Percentiles rank a stretch among this genome's conserved stretches.
phyloP scores from a whole-genome alignment of 2,329 filamentous ascomycete species.

The Aureobasidium melanogenum region DNA sequence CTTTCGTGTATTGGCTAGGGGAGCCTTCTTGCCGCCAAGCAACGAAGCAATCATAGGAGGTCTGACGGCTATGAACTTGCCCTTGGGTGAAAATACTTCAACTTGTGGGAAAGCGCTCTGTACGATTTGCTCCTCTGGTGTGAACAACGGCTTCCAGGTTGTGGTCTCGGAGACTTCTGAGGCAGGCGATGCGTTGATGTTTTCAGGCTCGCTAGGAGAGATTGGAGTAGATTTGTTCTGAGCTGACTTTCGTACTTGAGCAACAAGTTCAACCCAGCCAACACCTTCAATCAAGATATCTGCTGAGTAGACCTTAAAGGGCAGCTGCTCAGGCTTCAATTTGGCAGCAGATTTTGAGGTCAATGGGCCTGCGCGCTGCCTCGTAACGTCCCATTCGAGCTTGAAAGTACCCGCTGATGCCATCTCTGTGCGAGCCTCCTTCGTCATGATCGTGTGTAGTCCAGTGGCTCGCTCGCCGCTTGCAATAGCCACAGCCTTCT shows the following conservation, averaged over 20 bases:
- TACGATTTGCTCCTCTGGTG: slow-evolving; percentile 24
- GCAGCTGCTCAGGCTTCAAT: slow-evolving; percentile 58
- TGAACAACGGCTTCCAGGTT: neutral
- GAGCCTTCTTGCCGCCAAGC: slow-evolving; percentile 45
- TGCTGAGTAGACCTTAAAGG: slow-evolving; percentile 68
- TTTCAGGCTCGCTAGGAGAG: neutral
- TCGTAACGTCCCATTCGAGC: slow-evolving; percentile 77
- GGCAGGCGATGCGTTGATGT: neutral
- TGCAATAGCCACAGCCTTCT: slow-evolving; percentile 71
- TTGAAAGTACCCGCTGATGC: slow-evolving; percentile 63
- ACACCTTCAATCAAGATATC: slow-evolving; percentile 88
- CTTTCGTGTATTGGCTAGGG: slow-evolving; percentile 41
- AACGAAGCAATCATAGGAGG: slow-evolving; percentile 64
- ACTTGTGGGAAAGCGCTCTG: slow-evolving; percentile 51
- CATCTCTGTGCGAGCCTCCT: slow-evolving; percentile 25
- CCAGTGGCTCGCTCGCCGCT: slow-evolving; percentile 50
- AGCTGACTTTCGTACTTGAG: slow-evolving; percentile 57
- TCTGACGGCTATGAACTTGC: slow-evolving; percentile 64
- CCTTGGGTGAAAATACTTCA: slow-evolving; percentile 78
- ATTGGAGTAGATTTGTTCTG: neutral
- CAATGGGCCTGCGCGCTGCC: slow-evolving; percentile 63
- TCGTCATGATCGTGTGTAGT: slow-evolving; percentile 52
- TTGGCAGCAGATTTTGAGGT: slow-evolving; percentile 55
- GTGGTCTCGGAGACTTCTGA: neutral
- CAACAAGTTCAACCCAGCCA: slow-evolving; percentile 84